phyloP scores from a whole-genome alignment of 2,329 filamentous ascomycete species.

The Pestalotiopsis sp. region DNA sequence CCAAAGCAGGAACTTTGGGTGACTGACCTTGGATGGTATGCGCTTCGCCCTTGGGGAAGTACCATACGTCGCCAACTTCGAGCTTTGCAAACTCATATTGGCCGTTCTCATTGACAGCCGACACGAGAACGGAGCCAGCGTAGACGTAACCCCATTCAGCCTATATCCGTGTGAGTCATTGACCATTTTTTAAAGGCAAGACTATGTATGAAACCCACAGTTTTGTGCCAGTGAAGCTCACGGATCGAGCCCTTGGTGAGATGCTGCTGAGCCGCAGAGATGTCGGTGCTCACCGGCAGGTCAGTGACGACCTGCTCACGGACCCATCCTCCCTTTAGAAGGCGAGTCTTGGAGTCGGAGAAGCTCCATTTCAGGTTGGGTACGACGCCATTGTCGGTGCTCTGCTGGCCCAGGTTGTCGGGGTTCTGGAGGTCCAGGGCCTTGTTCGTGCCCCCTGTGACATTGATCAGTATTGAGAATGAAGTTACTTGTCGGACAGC shows the following conservation, averaged over 20 bases:
- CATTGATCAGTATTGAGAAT: not conserved
- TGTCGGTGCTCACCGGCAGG: constrained; percentile 66
- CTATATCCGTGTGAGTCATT: constrained; percentile 33
- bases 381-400: constrained; percentile 65
- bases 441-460: constrained; percentile 64
- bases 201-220: constrained; percentile 41
- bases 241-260: constrained; percentile 67
- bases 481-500: too few relatives aligned
- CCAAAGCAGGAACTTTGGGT: too few relatives aligned
- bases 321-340: constrained; percentile 67
- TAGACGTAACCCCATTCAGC: constrained; percentile 70
- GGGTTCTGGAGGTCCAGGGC: constrained; percentile 65
- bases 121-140: constrained; percentile 57
- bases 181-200: not conserved
- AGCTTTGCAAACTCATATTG: constrained; percentile 57
- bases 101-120: constrained; percentile 65
- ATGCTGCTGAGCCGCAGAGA: constrained; percentile 70
- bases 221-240: constrained; percentile 69
- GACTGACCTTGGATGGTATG: constrained; percentile 62
- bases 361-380: constrained; percentile 73
- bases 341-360: constrained; percentile 65
- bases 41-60: constrained; percentile 55
- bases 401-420: constrained; percentile 62
- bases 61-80: constrained; percentile 67
- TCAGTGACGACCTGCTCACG: constrained; percentile 70